Conservation (phyloP, 345 rosid species). For the Melaleuca quinquenervia region DNA sequence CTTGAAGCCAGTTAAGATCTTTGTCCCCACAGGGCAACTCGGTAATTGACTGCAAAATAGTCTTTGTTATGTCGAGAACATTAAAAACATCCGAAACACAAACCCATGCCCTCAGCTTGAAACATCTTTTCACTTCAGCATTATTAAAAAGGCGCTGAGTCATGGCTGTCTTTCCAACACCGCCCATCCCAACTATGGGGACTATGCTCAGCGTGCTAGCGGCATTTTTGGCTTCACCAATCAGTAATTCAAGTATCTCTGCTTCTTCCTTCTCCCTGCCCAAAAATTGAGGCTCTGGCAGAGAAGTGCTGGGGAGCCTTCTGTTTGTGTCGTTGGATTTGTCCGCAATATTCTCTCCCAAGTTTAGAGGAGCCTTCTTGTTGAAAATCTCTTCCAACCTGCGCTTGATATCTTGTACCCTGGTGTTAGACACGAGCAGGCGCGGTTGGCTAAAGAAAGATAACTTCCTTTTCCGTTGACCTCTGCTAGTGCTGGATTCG, state of each 20-base stretch:
- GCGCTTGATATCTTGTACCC: neutral
- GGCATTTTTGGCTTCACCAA: neutral
- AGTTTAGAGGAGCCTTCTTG: neutral
- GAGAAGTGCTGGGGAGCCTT: neutral
- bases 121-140: neutral
- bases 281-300: neutral
- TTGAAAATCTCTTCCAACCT: neutral
- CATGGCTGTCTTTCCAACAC: neutral
- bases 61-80: neutral
- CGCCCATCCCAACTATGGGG: neutral
- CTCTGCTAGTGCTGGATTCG: neutral
- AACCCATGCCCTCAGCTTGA: neutral
- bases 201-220: neutral
- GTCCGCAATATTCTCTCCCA: neutral
- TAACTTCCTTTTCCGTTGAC: rapidly evolving
- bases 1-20: neutral
- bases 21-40: neutral
- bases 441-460: neutral
- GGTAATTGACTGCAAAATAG: neutral
- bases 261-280: neutral
- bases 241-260: neutral
- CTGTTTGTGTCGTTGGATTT: neutral
- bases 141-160: neutral
- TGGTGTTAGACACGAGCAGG: neutral
- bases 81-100: neutral